Conservation (phyloP, 345 rosid species). For the Chamaenerion angustifolium region DNA sequence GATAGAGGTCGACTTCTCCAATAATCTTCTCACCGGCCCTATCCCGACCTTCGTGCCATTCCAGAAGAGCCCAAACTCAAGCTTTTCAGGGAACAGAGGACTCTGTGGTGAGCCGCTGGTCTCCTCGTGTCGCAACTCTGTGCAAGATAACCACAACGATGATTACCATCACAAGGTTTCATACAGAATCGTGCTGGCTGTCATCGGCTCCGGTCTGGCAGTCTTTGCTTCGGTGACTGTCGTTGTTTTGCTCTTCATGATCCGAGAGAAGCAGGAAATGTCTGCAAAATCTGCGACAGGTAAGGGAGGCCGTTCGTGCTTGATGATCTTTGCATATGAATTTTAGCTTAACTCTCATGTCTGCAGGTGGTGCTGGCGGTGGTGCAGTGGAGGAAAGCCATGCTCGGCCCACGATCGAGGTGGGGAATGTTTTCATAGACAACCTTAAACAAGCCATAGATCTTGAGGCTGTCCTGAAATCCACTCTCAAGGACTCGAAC, state of each 20-base stretch:
- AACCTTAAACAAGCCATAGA: slow-evolving; percentile 85
- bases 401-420: slow-evolving; percentile 50
- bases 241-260: slow-evolving; percentile 81
- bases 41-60: slow-evolving; percentile 66
- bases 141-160: slow-evolving; percentile 21
- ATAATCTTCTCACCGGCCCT: slow-evolving; percentile 59
- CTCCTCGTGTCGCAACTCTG: slow-evolving; percentile 34
- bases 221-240: slow-evolving; percentile 73
- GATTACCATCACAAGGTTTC: slow-evolving; percentile 71
- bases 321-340: no score
- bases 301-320: no score
- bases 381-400: slow-evolving; percentile 27
- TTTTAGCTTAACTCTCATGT: no score
- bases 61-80: slow-evolving; percentile 72
- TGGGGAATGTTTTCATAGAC: slow-evolving; percentile 69
- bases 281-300: slow-evolving; percentile 25
- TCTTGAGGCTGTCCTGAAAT: slow-evolving; percentile 73
- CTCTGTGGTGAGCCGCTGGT: slow-evolving; percentile 82
- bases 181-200: slow-evolving; percentile 66
- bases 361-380: slow-evolving; percentile 5
- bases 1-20: slow-evolving; percentile 83
- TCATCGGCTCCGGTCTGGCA: slow-evolving; percentile 81
- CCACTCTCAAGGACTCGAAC: slow-evolving; percentile 72
- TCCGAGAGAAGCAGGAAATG: slow-evolving; percentile 93
- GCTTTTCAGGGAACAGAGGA: slow-evolving; percentile 69